Evolutionary conservation across 2,329 filamentous ascomycete genomes (phyloP).

Genomic region (Verticillium tricorpus): DNA sequence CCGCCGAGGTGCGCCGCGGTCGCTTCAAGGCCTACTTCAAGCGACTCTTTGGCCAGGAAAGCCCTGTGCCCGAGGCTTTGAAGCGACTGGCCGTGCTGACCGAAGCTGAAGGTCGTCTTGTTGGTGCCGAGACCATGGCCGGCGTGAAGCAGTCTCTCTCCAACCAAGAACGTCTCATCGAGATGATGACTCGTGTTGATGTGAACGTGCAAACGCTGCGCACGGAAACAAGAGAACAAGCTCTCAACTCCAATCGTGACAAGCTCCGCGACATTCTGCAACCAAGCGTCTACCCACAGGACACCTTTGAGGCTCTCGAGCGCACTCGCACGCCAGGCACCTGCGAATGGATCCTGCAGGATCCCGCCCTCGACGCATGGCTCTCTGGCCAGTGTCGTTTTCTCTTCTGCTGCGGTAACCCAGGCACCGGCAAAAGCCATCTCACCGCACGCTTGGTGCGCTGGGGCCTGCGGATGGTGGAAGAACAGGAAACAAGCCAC

Average conservation of each 20-base stretch:
- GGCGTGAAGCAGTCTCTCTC: conserved; percentile 29
- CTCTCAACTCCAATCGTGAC: conserved; percentile 26
- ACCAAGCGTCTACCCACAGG: conserved; percentile 37
- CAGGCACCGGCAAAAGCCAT: conserved; percentile 43
- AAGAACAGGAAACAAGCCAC: conserved; percentile 10
- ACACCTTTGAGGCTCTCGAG: conserved; percentile 35
- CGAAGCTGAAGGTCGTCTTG: conserved; percentile 34
- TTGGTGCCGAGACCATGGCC: conserved; percentile 38
- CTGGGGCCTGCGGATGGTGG: conserved; percentile 28
- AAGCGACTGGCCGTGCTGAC: conserved; percentile 35
- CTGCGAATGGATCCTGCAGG: conserved; percentile 40
- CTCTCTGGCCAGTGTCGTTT: conserved; percentile 30
- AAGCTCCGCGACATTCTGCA: conserved; percentile 32
- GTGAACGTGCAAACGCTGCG: conserved; percentile 29
- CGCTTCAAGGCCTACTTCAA: conserved; percentile 36
- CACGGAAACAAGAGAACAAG: conserved; percentile 27
- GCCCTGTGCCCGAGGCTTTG: conserved; percentile 32
- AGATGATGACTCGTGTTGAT: conserved; percentile 20
- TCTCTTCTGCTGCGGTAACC: conserved; percentile 39
- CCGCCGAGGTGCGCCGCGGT: conserved; percentile 35
- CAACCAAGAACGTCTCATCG: conserved; percentile 30
- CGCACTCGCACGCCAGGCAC: conserved; percentile 34
- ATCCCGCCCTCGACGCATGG: conserved; percentile 34
- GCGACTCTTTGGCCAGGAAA: conserved; percentile 32
- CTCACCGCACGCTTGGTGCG: conserved; percentile 38